Conservation (phyloP, 441 rosid species). For the Gossypium schwendimanii region DNA sequence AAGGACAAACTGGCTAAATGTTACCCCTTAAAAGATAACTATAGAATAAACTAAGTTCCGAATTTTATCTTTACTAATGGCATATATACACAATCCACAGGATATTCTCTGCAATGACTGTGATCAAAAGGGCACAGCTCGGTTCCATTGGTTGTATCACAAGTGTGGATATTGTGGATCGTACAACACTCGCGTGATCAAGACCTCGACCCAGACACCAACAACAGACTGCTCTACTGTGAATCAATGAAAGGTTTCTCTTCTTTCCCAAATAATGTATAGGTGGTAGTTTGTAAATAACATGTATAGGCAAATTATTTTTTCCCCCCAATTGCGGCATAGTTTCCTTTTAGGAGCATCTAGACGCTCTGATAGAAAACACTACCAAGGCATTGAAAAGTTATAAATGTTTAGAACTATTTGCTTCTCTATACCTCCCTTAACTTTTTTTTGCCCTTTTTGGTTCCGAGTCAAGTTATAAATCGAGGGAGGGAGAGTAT, state of each 20-base stretch:
- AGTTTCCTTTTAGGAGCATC: background rate
- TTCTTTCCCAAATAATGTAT: conserved; percentile 1
- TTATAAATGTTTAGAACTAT: too few species aligned
- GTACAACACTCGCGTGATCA: conserved; percentile 83
- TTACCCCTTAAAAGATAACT: background rate
- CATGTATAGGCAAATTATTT: conserved; percentile 7
- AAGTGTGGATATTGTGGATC: conserved; percentile 77
- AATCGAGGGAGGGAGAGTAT: too few species aligned
- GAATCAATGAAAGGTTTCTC: conserved; percentile 11
- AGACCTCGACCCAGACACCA: conserved; percentile 24
- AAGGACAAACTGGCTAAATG: background rate
- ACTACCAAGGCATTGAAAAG: too few species aligned
- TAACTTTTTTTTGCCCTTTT: too few species aligned
- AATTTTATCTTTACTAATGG: background rate
- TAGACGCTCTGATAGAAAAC: background rate
- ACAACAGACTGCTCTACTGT: conserved; percentile 32
- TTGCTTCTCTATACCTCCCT: too few species aligned
- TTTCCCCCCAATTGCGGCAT: background rate
- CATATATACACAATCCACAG: conserved; percentile 27
- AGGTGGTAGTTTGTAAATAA: conserved; percentile 22
- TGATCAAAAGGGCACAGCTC: conserved; percentile 57
- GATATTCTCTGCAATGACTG: conserved; percentile 88
- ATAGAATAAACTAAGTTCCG: background rate
- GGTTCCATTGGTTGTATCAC: conserved; percentile 93
- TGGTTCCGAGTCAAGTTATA: too few species aligned